These are phyloP conservation scores for Durio zibethinus DNA, from an alignment of 345 rosid genomes.

Conservation along the genomic window DNA sequence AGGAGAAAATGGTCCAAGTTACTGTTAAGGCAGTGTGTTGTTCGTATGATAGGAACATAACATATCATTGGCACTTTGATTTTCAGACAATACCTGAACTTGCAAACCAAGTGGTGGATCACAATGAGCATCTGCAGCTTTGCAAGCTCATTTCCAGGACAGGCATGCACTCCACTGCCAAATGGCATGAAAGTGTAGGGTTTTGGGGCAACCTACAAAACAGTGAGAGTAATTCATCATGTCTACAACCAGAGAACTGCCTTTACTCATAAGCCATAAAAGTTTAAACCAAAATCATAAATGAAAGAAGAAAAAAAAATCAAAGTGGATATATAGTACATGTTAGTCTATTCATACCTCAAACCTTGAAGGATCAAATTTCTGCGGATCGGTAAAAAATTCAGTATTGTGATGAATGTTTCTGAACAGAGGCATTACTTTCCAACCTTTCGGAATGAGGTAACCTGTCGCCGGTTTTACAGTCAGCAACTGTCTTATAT, in stretches of 20 bases:
- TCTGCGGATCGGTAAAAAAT: slow-evolving; percentile 55
- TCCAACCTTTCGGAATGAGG: slow-evolving; percentile 80
- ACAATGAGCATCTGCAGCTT: slow-evolving; percentile 70
- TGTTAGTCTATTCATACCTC: slow-evolving; percentile 39
- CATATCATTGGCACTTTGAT: slow-evolving; percentile 1
- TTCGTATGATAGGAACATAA: not conserved
- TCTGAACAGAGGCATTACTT: slow-evolving; percentile 80
- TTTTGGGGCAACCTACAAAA: slow-evolving; percentile 47
- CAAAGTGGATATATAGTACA: not conserved
- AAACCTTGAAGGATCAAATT: slow-evolving; percentile 68
- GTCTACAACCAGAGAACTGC: not conserved
- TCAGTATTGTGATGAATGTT: slow-evolving; percentile 69
- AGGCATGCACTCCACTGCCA: slow-evolving; percentile 68
- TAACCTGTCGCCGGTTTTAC: slow-evolving; percentile 39
- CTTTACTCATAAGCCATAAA: slow-evolving; percentile 1
- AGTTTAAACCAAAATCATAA: not conserved
- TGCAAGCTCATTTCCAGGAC: slow-evolving; percentile 84
- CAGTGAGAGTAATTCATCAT: not conserved
- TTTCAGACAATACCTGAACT: slow-evolving; percentile 48
- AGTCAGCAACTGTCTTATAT: slow-evolving; percentile 1
- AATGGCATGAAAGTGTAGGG: slow-evolving; percentile 75
- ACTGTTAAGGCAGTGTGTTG: slow-evolving; percentile 5
- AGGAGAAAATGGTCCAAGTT: not conserved
- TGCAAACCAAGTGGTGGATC: slow-evolving; percentile 57
- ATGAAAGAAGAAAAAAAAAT: not conserved